A percentile compares a stretch with the other conserved stretches of the same genome.
phyloP scores from a whole-genome alignment of 306 rosid species.

The Citrullus amarus region DNA sequence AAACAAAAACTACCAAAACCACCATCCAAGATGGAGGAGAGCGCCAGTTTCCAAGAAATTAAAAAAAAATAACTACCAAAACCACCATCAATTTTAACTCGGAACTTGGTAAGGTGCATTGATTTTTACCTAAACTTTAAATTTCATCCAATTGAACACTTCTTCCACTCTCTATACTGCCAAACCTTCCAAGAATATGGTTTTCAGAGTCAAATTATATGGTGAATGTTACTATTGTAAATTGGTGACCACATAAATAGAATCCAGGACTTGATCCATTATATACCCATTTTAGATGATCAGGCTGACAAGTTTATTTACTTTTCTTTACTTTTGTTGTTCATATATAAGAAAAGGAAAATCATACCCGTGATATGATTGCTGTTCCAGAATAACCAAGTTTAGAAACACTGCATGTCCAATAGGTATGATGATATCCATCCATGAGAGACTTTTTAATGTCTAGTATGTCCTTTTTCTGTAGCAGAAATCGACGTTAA shows the following conservation, averaged over 20 bases:
- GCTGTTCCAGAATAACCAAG: conserved; percentile 96
- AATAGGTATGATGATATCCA: conserved; percentile 75
- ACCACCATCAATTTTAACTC: too few species aligned
- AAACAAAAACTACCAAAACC: too few species aligned
- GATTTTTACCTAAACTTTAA: too few species aligned
- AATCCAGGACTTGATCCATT: not conserved
- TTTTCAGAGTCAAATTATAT: not conserved
- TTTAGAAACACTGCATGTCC: conserved; percentile 86
- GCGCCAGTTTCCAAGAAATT: too few species aligned
- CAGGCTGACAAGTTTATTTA: not conserved
- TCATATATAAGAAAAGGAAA: conserved; percentile 1
- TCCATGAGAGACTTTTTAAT: conserved; percentile 45
- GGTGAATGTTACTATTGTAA: not conserved
- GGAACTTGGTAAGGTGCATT: too few species aligned
- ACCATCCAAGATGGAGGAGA: too few species aligned
- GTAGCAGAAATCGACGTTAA: conserved; percentile 17
- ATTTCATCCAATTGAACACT: too few species aligned
- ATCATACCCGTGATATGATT: conserved; percentile 74
- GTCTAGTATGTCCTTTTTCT: conserved; percentile 70
- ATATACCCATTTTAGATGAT: not conserved
- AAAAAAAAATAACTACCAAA: too few species aligned
- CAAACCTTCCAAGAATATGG: not conserved
- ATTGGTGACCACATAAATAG: not conserved
- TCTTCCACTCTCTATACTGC: not conserved
- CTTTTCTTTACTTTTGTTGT: not conserved